These are phyloP conservation scores for Pythium dissimile DNA, from an alignment of 352 stramenopile species.

Conservation along the genomic window DNA sequence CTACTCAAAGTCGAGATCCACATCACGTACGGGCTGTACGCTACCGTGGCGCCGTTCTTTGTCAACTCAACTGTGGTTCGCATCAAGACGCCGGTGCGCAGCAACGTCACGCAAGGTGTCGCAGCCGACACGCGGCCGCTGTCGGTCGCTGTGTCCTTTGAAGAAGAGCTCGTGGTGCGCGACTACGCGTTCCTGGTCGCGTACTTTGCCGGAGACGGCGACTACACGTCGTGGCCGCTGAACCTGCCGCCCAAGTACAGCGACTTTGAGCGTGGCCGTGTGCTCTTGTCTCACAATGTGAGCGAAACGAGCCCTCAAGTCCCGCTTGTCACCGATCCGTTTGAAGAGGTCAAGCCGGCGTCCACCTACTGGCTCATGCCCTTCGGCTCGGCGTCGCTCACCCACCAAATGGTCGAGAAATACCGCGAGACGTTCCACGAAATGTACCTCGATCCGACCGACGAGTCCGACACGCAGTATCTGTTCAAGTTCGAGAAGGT, in stretches of 20 bases:
- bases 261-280: conserved; percentile 89
- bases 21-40: conserved; percentile 92
- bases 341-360: conserved; percentile 47
- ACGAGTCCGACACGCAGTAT: conserved; percentile 41
- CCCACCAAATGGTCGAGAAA: conserved; percentile 88
- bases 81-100: conserved; percentile 71
- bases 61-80: conserved; percentile 87
- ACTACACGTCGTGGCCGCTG: conserved; percentile 76
- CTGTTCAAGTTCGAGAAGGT: conserved; percentile 78
- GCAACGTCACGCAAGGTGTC: conserved; percentile 69
- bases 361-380: conserved; percentile 71
- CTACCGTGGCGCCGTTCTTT: conserved; percentile 87
- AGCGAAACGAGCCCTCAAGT: conserved; percentile 61
- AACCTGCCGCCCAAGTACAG: conserved; percentile 95
- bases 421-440: conserved; percentile 96
- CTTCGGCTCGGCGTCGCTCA: conserved; percentile 59
- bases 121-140: conserved; percentile 61
- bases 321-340: conserved; percentile 75
- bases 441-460: conserved; percentile 60
- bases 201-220: conserved; percentile 64
- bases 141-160: conserved; percentile 83
- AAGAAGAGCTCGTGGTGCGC: conserved; percentile 63
- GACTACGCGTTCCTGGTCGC: conserved; percentile 91
- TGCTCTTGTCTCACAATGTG: conserved; percentile 93
- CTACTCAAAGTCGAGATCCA: conserved; percentile 95